Base-by-base conservation (phyloP, 2,329 filamentous ascomycete species). In the Monilinia laxa region DNA sequence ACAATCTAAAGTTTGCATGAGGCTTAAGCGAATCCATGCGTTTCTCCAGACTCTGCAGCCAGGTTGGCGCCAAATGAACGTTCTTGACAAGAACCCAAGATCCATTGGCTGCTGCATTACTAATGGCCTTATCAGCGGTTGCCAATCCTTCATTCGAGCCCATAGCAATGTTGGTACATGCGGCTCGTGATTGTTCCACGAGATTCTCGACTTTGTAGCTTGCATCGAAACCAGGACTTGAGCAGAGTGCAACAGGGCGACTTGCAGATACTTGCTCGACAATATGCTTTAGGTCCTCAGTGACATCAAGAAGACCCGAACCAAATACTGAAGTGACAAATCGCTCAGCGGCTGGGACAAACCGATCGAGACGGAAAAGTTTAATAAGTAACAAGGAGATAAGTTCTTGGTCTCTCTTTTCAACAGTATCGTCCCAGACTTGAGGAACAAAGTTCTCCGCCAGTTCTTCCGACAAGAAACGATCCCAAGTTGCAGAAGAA, bases 51-150 rank as follows among this genome's bases (percentile, higher is more conserved):
- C 93, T 97, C 79, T 98, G 94, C 42, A 99, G 83, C 96, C 96
- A 99, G 16, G 92, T 92, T 1, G 95, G 93, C 40, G 94, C 93
- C 69, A 99, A 85, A 79, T 99, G 95, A 25, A 99, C 95, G 81
- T 99, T 99, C 86, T 99, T 99, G 84, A 99, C 89, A 69, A 99
- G 85, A 12, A 99, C 96, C 95, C 95, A 99, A 35, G 89, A 92
- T 71, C 95, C 95, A 20, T 89, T 90, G 67, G 96, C 92, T 6
- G 95, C 94, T 12, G 95, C 95, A 74, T 93, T 92, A 79, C 87
- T 91, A 75, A 99, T 93, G 40, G 96, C 95, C 79, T 97, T 97
- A 82, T 99, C 95, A 23, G 95, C 95, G 69, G 89, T 95, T 67
- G 93, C 88, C 23, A 96, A 83, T 76, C 93, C 92, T 82, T 99